Conservation (phyloP, 2,329 filamentous ascomycete genomes). For the Fusarium sarcochroum region DNA sequence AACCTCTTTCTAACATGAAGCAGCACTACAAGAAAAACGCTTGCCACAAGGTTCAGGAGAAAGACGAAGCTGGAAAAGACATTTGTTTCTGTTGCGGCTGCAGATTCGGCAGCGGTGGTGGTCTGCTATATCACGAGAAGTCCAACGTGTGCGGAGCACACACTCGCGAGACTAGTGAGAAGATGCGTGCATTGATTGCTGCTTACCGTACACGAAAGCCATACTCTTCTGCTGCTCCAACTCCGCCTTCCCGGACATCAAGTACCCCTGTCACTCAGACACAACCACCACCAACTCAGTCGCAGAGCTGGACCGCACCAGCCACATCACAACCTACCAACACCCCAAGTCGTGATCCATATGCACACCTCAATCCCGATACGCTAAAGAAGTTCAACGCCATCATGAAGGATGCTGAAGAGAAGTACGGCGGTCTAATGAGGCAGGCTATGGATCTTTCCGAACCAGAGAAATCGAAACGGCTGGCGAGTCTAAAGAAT, state of each 20-base stretch:
- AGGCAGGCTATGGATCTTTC: slow-evolving; percentile 57
- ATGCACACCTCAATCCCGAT: slow-evolving; percentile 58
- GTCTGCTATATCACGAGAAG: slow-evolving; percentile 61
- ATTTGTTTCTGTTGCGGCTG: slow-evolving; percentile 63
- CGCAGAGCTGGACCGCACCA: slow-evolving; percentile 10
- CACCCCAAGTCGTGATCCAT: slow-evolving; percentile 56
- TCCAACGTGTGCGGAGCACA: slow-evolving; percentile 64
- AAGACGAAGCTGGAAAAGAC: slow-evolving; percentile 48
- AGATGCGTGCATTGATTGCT: slow-evolving; percentile 30
- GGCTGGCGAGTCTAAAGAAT: slow-evolving; percentile 63
- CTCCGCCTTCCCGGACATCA: neutral
- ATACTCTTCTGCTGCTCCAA: neutral
- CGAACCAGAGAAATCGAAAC: slow-evolving; percentile 52
- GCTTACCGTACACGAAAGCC: slow-evolving; percentile 15
- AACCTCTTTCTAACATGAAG: slow-evolving; percentile 28
- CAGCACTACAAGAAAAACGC: slow-evolving; percentile 50
- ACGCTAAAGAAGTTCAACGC: slow-evolving; percentile 45
- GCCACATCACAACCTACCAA: slow-evolving; percentile 2
- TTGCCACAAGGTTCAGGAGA: slow-evolving; percentile 40
- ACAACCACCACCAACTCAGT: neutral
- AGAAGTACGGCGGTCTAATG: slow-evolving; percentile 59
- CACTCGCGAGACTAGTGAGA: slow-evolving; percentile 26
- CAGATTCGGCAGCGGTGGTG: slow-evolving; percentile 58
- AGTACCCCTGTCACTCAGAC: neutral
- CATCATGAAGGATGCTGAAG: slow-evolving; percentile 51